Evolutionary conservation across 257 asterid species (phyloP), one percentile per base, ranked within the genome.

Genomic region (Scutellaria minor): DNA sequence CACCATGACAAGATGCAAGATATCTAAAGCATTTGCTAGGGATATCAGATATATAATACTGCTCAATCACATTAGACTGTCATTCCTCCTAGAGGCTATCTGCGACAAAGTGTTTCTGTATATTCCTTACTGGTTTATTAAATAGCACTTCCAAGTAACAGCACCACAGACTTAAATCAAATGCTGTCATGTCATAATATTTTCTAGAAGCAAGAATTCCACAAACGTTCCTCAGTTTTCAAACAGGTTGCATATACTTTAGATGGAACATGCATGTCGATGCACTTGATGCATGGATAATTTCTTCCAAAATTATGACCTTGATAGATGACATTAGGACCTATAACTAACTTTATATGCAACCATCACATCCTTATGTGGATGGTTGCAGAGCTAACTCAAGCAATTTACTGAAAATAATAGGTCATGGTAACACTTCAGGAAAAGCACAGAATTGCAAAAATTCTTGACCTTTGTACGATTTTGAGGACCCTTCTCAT

Each of bases 401-500:
- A 22, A 54, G 12, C 52, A 64, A 22, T 35, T 20, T 37, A 24
- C 63, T 41, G 1, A 42, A n/a, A n/a, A 51, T 4, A 68, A 37
- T 13, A 65, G 50, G 9, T 20, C 41, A 45, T 46, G 41, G 55
- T 8, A 59, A 47, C 55, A 59, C 24, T 35, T 44, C 22, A 13
- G 18, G 48, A 9, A 70, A 54, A 68, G 53, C 37, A 18, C 1
- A 11, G 4, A 48, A 20, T 24, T 9, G 27, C 15, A 7, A 35
- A 60, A 47, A 9, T 9, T 18, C 5, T 81, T 82, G 75, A 94
- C 98, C 95, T 90, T 92, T 42, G 87, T 90, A 68, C 96, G 97
- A 76, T 94, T 91, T 78, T 94, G 98, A 67, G 95, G 98, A 59
- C 96, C 98, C 84, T 92, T 94, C 78, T 91, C 99, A 60, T 94